Percentiles rank a stretch among this genome's conserved stretches.
These are phyloP conservation scores for Rhizodiscina lignyota DNA, from an alignment of 495 filamentous ascomycete genomes.

Conservation along the genomic window DNA sequence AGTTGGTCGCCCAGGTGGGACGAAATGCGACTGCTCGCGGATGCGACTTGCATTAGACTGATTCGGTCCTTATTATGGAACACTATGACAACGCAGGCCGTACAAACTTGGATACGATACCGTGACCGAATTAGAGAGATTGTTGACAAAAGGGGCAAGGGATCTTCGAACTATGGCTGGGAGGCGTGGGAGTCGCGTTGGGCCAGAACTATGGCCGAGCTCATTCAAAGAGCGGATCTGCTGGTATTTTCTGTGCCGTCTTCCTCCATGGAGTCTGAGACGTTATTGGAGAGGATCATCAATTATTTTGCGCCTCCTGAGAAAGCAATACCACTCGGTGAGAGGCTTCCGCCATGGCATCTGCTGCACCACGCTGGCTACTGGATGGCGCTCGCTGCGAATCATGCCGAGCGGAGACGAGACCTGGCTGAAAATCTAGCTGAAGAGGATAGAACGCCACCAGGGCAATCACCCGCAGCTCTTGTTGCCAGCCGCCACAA, in stretches of 20 bases:
- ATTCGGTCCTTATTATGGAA: constrained; percentile 66
- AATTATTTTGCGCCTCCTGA: constrained; percentile 49
- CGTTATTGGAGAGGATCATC: constrained; percentile 1
- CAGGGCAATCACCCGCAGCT: constrained; percentile 49
- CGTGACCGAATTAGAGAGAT: constrained; percentile 52
- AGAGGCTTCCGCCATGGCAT: constrained; percentile 60
- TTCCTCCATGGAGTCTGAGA: constrained; percentile 11
- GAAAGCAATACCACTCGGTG: constrained; percentile 44
- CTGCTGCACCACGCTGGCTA: constrained; percentile 75
- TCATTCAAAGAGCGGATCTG: constrained; percentile 47
- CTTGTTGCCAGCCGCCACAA: constrained; percentile 50
- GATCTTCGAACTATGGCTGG: constrained; percentile 71
- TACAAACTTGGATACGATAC: constrained; percentile 60
- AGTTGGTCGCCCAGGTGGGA: constrained; percentile 79
- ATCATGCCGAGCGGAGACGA: constrained; percentile 43
- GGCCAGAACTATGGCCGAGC: constrained; percentile 63
- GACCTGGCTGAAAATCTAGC: constrained; percentile 50
- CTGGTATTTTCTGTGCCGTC: constrained; percentile 5
- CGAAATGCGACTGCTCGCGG: constrained; percentile 65
- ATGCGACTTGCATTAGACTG: constrained; percentile 60
- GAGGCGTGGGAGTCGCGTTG: constrained; percentile 76
- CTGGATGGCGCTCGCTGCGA: constrained; percentile 59
- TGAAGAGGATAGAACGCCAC: constrained; percentile 52
- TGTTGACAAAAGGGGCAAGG: constrained; percentile 65
- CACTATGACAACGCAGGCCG: constrained; percentile 55